Conservation (phyloP, 2,329 filamentous ascomycete species). For the Claviceps sp. region DNA sequence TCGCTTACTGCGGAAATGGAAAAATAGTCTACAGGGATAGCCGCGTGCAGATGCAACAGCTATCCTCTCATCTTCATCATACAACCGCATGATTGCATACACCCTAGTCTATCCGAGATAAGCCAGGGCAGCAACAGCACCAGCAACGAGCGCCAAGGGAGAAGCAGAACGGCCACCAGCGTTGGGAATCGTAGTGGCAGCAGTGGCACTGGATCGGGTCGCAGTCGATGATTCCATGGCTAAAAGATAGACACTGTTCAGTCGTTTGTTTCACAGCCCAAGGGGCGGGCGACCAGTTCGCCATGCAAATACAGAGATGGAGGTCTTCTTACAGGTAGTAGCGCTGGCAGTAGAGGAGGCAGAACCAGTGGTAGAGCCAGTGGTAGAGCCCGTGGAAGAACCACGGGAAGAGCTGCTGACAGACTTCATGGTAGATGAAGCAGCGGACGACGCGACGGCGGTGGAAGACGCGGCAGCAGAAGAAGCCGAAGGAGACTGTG, state of each 20-base stretch:
- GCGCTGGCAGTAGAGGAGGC: conserved; percentile 5
- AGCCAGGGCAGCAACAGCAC: conserved; percentile 20
- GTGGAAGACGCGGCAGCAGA: conserved; percentile 1
- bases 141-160: conserved; percentile 20
- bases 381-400: conserved; percentile 1
- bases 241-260: no score
- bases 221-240: neutral
- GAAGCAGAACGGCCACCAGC: conserved; percentile 18
- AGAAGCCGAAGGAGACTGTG: conserved; percentile 2
- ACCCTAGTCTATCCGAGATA: conserved; percentile 15
- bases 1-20: no score
- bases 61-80: neutral
- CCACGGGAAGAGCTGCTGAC: conserved; percentile 1
- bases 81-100: neutral
- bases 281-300: no score
- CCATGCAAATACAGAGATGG: no score
- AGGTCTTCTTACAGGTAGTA: conserved; percentile 6
- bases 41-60: neutral
- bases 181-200: conserved; percentile 15
- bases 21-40: neutral
- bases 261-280: no score
- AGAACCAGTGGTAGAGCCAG: conserved; percentile 1
- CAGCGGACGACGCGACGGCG: conserved; percentile 5
- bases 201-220: neutral
- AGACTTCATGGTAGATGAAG: conserved; percentile 1